Base-by-base conservation (phyloP, 2,329 filamentous ascomycete species). In the Zymoseptoria brevis region DNA sequence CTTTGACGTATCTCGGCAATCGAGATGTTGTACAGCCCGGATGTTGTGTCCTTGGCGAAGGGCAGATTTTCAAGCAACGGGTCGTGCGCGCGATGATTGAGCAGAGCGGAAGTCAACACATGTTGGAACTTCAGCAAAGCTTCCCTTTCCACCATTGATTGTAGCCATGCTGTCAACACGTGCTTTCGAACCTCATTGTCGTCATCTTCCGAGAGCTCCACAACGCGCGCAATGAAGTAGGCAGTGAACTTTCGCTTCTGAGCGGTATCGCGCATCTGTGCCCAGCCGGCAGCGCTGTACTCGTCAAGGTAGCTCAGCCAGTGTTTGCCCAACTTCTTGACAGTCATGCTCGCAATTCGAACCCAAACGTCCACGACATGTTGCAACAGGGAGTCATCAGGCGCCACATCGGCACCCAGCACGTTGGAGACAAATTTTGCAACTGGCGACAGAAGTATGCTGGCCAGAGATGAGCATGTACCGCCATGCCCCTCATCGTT, bases 101-200 rank as follows among this genome's bases (percentile, higher is more conserved):
- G 67, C 41, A 87, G 67, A 2, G 77, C 75, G n/a, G 75, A 72
- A 0, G 83, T 83, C 6, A 87, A 74, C 22, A 73, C 71, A 68
- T 86, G 78, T 66, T 87, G 84, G 62, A 81, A 85, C 65, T 85
- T 84, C 50, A 87, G 74, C 71, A 80, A 75, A 2, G 83, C 81
- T 55, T 83, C 80, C 54, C 84, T 76, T 64, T 87, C 84, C 2
- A 82, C 81, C 24, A 87, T 69, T 13, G 76, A 82, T 11, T 77
- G 72, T 41, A 86, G 66, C 77, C 84, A 83, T 48, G 78, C 75
- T 5, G 73, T 73, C n/a, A 84, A 66, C 53, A 83, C 77, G n/a
- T 77, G 75, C 4, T 72, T 60, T 56, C 73, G 76, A 61, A 83
- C 77, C 41, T 80, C 75, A 7, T 71, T 60, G 53, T 79, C 75